Percentiles rank a stretch among this genome's conserved stretches.
These are phyloP conservation scores for Marchantia paleacea DNA, from an alignment of 225 moss, liverwort and hornwort genomes.

Conservation along the genomic window DNA sequence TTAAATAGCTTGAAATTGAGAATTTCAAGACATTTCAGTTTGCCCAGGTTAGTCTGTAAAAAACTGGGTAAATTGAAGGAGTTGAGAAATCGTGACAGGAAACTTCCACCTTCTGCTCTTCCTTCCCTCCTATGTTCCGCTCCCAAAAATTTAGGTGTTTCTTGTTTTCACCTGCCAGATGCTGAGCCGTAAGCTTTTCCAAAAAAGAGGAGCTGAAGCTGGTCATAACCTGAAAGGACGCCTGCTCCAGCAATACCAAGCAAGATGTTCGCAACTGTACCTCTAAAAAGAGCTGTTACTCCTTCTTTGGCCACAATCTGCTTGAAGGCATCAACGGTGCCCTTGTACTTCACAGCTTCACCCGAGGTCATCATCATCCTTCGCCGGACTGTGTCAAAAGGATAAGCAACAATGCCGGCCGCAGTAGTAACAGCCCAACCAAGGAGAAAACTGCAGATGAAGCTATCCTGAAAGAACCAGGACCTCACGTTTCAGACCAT, in stretches of 20 bases:
- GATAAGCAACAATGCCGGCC: slow-evolving; percentile 37
- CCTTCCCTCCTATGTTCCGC: not conserved
- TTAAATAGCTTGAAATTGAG: not conserved
- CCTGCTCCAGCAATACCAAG: slow-evolving; percentile 45
- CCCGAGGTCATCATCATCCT: slow-evolving; percentile 47
- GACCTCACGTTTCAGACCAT: not conserved
- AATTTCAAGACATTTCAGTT: not conserved
- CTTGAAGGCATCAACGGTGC: slow-evolving; percentile 33
- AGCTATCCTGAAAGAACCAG: slow-evolving; percentile 34
- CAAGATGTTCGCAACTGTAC: slow-evolving; percentile 39
- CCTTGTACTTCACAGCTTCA: slow-evolving; percentile 33
- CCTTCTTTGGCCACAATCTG: slow-evolving; percentile 42
- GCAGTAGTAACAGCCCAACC: slow-evolving; percentile 41
- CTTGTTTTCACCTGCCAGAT: slow-evolving; percentile 16
- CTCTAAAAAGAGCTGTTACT: slow-evolving; percentile 35
- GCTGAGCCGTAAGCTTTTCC: slow-evolving; percentile 36
- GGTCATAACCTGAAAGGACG: slow-evolving; percentile 41
- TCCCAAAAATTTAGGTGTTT: too few relatives aligned
- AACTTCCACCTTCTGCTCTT: not conserved
- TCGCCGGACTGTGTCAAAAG: slow-evolving; percentile 39
- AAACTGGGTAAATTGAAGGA: too few relatives aligned
- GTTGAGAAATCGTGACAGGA: not conserved
- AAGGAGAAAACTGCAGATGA: slow-evolving; percentile 36
- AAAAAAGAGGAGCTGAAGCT: slow-evolving; percentile 37
- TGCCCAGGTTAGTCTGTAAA: not conserved